phyloP scores from a whole-genome alignment of 2,329 filamentous ascomycete species.

The Aspergillus caelatus region DNA sequence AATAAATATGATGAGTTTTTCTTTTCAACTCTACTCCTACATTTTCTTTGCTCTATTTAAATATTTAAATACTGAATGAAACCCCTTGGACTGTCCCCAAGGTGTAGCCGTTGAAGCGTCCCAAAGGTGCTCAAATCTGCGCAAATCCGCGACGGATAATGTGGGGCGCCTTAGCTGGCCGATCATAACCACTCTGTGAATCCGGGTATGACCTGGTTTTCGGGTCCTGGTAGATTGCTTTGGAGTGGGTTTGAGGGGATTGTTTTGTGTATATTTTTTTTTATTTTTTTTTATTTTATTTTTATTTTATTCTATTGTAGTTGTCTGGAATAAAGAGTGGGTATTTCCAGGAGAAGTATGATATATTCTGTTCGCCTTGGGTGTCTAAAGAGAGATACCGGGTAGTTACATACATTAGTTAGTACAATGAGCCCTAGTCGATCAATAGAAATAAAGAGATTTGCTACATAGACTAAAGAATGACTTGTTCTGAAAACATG shows the following conservation, averaged over 20 bases:
- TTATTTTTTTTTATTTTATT: not conserved
- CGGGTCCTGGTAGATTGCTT: not conserved
- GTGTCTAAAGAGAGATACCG: no score
- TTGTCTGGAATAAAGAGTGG: no score
- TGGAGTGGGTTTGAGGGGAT: not conserved
- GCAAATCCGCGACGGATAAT: slow-evolving; percentile 14
- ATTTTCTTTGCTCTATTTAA: not conserved
- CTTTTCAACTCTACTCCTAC: not conserved
- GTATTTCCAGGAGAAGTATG: no score
- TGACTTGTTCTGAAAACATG: no score
- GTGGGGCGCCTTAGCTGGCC: not conserved
- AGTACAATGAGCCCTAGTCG: no score
- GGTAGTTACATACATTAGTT: no score
- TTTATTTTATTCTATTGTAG: no score
- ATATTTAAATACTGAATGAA: not conserved
- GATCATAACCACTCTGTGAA: not conserved
- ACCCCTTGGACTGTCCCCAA: slow-evolving; percentile 9
- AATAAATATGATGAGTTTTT: no score
- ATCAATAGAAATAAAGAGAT: no score
- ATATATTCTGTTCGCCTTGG: no score
- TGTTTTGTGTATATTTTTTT: not conserved
- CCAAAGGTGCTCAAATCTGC: slow-evolving; percentile 28
- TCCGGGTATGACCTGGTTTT: not conserved
- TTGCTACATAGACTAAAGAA: no score
- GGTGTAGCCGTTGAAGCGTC: not conserved